Base-by-base conservation (phyloP, 2,329 filamentous ascomycete genomes). In the Macroventuria anomochaeta region DNA sequence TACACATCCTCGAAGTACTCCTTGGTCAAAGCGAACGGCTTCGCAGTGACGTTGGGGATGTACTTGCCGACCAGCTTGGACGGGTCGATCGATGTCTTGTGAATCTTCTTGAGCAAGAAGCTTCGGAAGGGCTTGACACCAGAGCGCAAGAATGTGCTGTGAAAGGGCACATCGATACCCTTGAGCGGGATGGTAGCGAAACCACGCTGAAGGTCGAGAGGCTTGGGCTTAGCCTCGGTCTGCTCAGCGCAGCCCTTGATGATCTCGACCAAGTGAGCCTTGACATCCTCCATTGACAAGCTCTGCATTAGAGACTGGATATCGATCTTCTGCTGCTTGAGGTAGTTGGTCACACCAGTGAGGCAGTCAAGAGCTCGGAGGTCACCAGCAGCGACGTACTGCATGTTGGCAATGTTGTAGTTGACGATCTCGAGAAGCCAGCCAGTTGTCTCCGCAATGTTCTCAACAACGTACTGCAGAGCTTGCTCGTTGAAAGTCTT, bases 1-100 rank as follows among this genome's bases (percentile, higher is more conserved):
- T 97, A 97, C 43, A 99, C 96, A 72, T 97, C 95, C 83, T 99
- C 93, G 78, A 99, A 99, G 81, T 99, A 99, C 80, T 97, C 95
- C 84, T 93, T 96, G 49, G 92, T 96, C 63, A 99, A 82, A 75
- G 92, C 91, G 75, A 99, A 99, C 13, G 95, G 95, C 78, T 88
- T 88, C 53, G 95, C 95, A 50, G 95, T 99, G 64, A 99, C 96
- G 78, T 99, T 99, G 66, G 95, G 95, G 64, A 99, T 97, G 80
- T 99, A 99, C 80, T 99, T 99, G 70, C 95, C 95, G 64, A 99
- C 85, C 70, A 99, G 80, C 83, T 97, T 97, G 75, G 90, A 89
- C 5, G 95, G 95, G 75, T 99, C 95, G 75, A 99, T 97, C 47
- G 90, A 96, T 20, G 93, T 97, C 86, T 96, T 96, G 84, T 97